Evolutionary conservation across 31 red algal genomes (phyloP).

Genomic region (Endocladia muricata): DNA sequence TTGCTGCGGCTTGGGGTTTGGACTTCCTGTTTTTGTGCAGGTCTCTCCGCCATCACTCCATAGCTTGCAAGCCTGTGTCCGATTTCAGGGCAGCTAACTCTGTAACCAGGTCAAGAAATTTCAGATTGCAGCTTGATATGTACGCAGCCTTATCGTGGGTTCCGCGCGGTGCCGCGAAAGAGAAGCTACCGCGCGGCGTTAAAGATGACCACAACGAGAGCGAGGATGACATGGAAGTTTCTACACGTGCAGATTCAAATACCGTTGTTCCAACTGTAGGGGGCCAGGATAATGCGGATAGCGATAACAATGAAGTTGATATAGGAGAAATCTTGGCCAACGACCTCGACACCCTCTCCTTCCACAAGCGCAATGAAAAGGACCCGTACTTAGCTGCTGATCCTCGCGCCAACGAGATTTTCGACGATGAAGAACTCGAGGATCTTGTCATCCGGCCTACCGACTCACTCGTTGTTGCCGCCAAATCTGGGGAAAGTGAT

Average conservation of each 20-base stretch:
- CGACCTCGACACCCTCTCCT: slow-evolving; percentile 61
- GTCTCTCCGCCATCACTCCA: too few species aligned
- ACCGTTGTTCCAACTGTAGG: too few species aligned
- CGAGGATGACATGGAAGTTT: slow-evolving; percentile 9
- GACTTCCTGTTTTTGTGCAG: neutral
- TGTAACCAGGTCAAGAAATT: neutral
- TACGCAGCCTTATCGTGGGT: slow-evolving; percentile 72
- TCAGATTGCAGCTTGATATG: slow-evolving; percentile 26
- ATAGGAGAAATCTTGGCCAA: slow-evolving; percentile 71
- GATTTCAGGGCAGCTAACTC: neutral
- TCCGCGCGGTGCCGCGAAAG: slow-evolving; percentile 61
- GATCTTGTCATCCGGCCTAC: slow-evolving; percentile 76
- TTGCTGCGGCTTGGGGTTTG: too few species aligned
- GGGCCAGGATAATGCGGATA: slow-evolving; percentile 7
- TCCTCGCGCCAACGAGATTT: slow-evolving; percentile 42
- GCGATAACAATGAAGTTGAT: slow-evolving; percentile 55
- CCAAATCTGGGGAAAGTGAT: slow-evolving; percentile 81
- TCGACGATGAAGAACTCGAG: slow-evolving; percentile 91
- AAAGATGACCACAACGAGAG: slow-evolving; percentile 14
- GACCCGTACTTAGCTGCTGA: slow-evolving; percentile 66
- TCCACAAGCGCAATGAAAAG: slow-evolving; percentile 62
- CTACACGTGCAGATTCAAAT: too few species aligned
- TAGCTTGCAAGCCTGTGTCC: too few species aligned
- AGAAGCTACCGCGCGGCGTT: slow-evolving; percentile 44
- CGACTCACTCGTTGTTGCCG: slow-evolving; percentile 72